Base-by-base conservation (phyloP, 345 rosid genomes). In the Bruguiera parviflora region DNA sequence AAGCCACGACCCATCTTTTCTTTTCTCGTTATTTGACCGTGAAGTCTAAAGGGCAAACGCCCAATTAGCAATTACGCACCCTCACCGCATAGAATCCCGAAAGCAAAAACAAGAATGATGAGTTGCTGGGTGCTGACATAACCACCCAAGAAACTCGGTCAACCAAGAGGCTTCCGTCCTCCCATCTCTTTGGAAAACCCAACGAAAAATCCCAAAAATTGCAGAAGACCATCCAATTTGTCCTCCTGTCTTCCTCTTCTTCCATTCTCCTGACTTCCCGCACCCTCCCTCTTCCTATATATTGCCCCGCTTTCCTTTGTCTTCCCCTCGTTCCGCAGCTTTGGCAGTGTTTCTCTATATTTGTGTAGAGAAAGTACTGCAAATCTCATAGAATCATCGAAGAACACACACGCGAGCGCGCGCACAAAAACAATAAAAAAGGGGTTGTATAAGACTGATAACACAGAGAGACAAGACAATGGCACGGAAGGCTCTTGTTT, bases 261-360 rank as follows among this genome's bases (percentile, higher is more conserved):
- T 63, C 19, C 65, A 64, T 47, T 39, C 55, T 28, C 70, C 64
- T 64, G 58, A 47, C 73, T 66, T 66, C 53, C 51, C 59, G 29
- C 32, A 32, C 22, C 11, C 28, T 49, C 35, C 24, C 55, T 1
- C 56, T 56, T 11, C 13, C 10, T 28, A 33, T 52, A 55, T 22
- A 55, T 55, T 27, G 5, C 59, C 59, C 0, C 3, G 27, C 59
- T 43, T 15, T 22, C 24, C 27, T 15, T 32, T 31, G 29, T 22
- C 59, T 33, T 20, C 5, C 49, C 33, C 27, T 37, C 68, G 58
- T 75, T 64, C 78, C 65, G 52, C 29, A 70, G 11, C 66, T 24
- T n/a, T 27, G 5, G 69, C 80, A 71, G 72, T 71, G 53, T 71
- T 76, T 71, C 80, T 77, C 73, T 72, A 46, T 52, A 57, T 56